Percentiles rank a stretch among this genome's conserved stretches.
These are phyloP conservation scores for Fraxinus xanthoxyloides DNA, from an alignment of 305 asterid genomes.

Conservation along the genomic window DNA sequence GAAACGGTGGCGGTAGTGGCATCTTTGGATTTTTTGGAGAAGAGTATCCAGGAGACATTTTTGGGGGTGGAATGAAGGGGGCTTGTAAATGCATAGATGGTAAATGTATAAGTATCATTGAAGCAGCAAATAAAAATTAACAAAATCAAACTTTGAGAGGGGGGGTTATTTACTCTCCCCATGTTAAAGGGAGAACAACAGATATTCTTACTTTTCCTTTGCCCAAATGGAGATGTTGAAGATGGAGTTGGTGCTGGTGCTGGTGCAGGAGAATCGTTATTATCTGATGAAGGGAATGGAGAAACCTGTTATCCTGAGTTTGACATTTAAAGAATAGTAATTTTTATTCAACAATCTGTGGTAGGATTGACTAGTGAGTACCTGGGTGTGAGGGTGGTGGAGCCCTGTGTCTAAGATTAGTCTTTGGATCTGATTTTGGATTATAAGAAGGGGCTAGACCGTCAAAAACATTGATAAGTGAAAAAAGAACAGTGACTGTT, in stretches of 20 bases:
- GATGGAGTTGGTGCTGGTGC: constrained; percentile 34
- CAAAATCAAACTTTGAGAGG: background rate
- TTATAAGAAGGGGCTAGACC: constrained; percentile 30
- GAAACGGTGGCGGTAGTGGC: constrained; percentile 51
- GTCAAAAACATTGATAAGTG: constrained; percentile 18
- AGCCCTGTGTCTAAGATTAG: constrained; percentile 28
- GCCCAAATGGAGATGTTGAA: constrained; percentile 41
- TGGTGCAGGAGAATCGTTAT: constrained; percentile 37
- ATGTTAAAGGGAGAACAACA: constrained; percentile 18
- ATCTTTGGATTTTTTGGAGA: constrained; percentile 47
- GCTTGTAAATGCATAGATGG: constrained; percentile 45
- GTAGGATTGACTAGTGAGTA: constrained; percentile 3
- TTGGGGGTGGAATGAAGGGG: constrained; percentile 60
- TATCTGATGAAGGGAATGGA: constrained; percentile 29
- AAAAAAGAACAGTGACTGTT: background rate
- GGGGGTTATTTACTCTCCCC: background rate
- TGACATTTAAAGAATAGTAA: constrained; percentile 20
- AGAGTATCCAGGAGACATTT: constrained; percentile 45
- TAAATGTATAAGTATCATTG: constrained; percentile 28
- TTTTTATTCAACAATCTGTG: background rate
- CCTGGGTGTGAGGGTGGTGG: constrained; percentile 40
- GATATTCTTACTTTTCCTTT: constrained; percentile 41
- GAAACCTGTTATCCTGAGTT: constrained; percentile 38
- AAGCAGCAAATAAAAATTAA: constrained; percentile 16
- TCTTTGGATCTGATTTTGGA: constrained; percentile 34